Base-by-base conservation (phyloP, 225 moss, liverwort and hornwort species). In the Thuidium tamariscinum region DNA sequence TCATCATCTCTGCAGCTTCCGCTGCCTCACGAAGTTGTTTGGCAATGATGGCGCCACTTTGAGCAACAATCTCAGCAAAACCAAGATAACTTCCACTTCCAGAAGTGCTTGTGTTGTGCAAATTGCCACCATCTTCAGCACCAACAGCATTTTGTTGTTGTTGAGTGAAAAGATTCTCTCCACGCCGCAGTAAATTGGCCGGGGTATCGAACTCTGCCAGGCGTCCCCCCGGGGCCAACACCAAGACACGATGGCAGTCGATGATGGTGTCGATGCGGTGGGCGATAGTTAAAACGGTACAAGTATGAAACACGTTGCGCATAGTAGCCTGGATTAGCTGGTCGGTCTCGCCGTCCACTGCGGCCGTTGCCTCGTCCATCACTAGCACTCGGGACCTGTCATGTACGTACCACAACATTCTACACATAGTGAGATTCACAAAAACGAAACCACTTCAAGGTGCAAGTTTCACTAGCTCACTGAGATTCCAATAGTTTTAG, bases 331-430 rank as follows among this genome's bases (percentile, higher is more conserved):
- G 95, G 66, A 95, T 94, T 34, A 96, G 83, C 37, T 92, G 91
- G 88, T 95, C 95, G 1, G 95, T 95, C 66, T 91, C 91, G 25
- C 94, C 94, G 86, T 96, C 95, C 68, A 96, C 95, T 27, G 95
- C 91, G 23, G 95, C 94, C 11, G 96, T 95, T 13, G 95, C 96
- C 87, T 96, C 96, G 49, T 96, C 96, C 93, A 93, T 95, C 72
- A 96, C 95, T 9, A 96, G 90, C 77, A 95, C 87, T 10, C 90
- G 92, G 8, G 95, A 95, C 86, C 93, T 91, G 48, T 11, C 46
- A 56, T 54, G 36, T 7, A 37, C 36, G 9, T 51, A 36, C 51
- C 26, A 39, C 41, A 59, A 20, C 41, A 79, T 9, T 56, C 6
- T 11, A 30, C 29, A 30, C 9, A 20, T 13, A 41, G 36, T 76